Conservation (phyloP, 441 rosid genomes). For the Pelargonium citronellum region DNA sequence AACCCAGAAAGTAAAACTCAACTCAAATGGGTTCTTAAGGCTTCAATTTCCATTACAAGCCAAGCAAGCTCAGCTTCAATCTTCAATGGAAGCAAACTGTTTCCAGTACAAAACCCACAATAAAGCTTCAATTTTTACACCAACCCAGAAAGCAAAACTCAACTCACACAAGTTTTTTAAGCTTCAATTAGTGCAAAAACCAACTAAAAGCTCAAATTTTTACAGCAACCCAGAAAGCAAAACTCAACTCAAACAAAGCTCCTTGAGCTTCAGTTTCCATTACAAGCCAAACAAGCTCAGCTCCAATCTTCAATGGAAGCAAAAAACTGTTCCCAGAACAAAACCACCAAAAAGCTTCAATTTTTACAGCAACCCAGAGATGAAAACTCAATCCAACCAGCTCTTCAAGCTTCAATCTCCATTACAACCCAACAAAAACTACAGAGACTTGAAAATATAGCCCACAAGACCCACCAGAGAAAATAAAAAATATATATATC, state of each 20-base stretch:
- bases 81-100: not conserved
- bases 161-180: too few relatives aligned
- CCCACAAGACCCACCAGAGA: not conserved
- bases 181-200: too few relatives aligned
- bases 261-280: conserved; percentile 7
- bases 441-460: too few relatives aligned
- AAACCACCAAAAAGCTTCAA: not conserved
- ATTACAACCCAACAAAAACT: too few relatives aligned
- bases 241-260: conserved; percentile 1
- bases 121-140: too few relatives aligned
- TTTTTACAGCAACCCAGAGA: too few relatives aligned
- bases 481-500: conserved; percentile 3
- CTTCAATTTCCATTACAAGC: conserved; percentile 6
- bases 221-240: conserved; percentile 6
- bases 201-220: not conserved
- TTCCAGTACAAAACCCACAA: not conserved
- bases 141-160: too few relatives aligned
- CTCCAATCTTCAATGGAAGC: not conserved
- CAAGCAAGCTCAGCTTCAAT: not conserved
- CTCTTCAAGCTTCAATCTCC: too few relatives aligned
- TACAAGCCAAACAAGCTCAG: not conserved
- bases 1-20: conserved; percentile 3
- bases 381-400: too few relatives aligned
- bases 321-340: not conserved
- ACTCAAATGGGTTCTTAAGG: not conserved